Evolutionary conservation across 805 yeast genomes (phyloP).

Genomic region (Candida peoriensis): DNA sequence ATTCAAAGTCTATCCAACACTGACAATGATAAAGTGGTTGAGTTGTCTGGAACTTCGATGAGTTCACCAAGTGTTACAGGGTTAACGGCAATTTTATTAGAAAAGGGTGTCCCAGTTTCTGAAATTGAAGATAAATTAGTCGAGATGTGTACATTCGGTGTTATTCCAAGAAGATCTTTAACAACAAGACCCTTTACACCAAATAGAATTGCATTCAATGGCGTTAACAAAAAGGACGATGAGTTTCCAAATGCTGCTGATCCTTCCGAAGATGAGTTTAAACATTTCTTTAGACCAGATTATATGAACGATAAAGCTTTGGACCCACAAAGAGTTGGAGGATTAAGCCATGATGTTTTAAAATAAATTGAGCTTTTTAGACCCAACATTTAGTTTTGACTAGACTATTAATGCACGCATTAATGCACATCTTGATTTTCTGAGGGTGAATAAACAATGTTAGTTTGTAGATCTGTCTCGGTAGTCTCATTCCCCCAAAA

Average conservation of each 20-base stretch:
- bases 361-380: too few relatives aligned
- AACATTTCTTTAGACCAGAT: neutral
- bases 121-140: slow-evolving; percentile 39
- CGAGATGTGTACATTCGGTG: slow-evolving; percentile 41
- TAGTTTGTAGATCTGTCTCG: too few relatives aligned
- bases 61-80: slow-evolving; percentile 76
- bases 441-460: too few relatives aligned
- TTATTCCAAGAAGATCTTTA: slow-evolving; percentile 43
- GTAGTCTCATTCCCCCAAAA: too few relatives aligned
- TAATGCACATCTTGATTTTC: too few relatives aligned
- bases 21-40: slow-evolving; percentile 15
- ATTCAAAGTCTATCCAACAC: slow-evolving; percentile 51
- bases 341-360: too few relatives aligned
- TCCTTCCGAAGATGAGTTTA: neutral
- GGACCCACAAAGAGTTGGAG: slow-evolving; percentile 8
- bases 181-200: slow-evolving; percentile 54
- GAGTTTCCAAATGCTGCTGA: slow-evolving; percentile 19
- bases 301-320: slow-evolving; percentile 2
- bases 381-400: too few relatives aligned
- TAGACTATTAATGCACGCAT: too few relatives aligned
- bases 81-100: slow-evolving; percentile 47
- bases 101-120: slow-evolving; percentile 41
- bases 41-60: slow-evolving; percentile 76
- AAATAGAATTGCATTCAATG: slow-evolving; percentile 45
- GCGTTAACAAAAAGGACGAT: slow-evolving; percentile 29